These are phyloP conservation scores for Aspergillus sp. DNA, from an alignment of 2,329 filamentous ascomycete species.

Conservation along the genomic window DNA sequence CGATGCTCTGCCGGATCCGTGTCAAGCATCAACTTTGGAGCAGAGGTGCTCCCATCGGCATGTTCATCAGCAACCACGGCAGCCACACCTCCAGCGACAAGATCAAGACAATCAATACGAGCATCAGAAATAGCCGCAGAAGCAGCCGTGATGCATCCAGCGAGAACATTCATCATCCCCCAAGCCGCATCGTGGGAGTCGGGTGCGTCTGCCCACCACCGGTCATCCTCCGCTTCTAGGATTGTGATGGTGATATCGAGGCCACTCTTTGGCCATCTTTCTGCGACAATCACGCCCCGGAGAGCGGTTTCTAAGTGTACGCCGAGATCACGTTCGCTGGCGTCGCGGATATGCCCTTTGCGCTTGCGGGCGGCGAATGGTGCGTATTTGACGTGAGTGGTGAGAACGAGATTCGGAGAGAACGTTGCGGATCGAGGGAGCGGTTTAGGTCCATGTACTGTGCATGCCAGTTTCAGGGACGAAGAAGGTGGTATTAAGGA, in stretches of 20 bases:
- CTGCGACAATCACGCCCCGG: constrained; percentile 83
- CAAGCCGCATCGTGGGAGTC: constrained; percentile 63
- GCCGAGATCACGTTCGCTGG: constrained; percentile 82
- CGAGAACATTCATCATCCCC: constrained; percentile 88
- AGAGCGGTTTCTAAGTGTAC: constrained; percentile 90
- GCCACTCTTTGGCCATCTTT: constrained; percentile 97
- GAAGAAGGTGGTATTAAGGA: constrained; percentile 56
- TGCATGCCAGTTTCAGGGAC: constrained; percentile 87
- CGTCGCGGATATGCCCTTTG: constrained; percentile 81
- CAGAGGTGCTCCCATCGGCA: constrained; percentile 21
- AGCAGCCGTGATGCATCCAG: constrained; percentile 89
- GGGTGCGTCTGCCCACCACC: constrained; percentile 60
- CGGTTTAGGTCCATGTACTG: constrained; percentile 88
- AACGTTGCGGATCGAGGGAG: constrained; percentile 88
- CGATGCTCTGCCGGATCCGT: constrained; percentile 79
- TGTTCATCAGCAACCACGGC: constrained; percentile 62
- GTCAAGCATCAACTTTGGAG: constrained; percentile 62
- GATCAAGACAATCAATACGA: constrained; percentile 91
- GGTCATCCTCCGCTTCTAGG: constrained; percentile 86
- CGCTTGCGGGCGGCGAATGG: constrained; percentile 85
- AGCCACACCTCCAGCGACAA: constrained; percentile 84
- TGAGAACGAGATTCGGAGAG: constrained; percentile 86
- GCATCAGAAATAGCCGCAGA: constrained; percentile 92
- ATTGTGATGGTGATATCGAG: constrained; percentile 94
- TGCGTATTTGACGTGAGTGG: constrained; percentile 93